Percentiles rank a stretch among this genome's conserved stretches.
These are phyloP conservation scores for Aspergillus ellipticus DNA, from an alignment of 495 filamentous ascomycete species.

Conservation along the genomic window DNA sequence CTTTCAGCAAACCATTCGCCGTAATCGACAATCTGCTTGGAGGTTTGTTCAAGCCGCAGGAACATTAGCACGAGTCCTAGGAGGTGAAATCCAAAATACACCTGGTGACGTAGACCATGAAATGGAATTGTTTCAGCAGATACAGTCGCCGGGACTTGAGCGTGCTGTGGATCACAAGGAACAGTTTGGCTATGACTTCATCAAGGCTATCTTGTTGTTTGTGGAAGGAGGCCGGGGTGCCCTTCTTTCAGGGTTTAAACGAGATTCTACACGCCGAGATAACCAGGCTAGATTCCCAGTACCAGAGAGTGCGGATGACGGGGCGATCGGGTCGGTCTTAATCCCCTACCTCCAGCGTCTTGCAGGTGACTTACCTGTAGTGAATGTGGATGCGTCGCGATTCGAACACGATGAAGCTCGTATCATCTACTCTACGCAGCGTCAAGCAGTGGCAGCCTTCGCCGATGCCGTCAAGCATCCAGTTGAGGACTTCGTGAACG, in stretches of 20 bases:
- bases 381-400: slow-evolving; percentile 56
- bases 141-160: slow-evolving; percentile 50
- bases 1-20: slow-evolving; percentile 55
- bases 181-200: slow-evolving; percentile 61
- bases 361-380: slow-evolving; percentile 44
- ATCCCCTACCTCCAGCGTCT: slow-evolving; percentile 56
- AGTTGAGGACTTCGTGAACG: slow-evolving; percentile 41
- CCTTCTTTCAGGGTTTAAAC: slow-evolving; percentile 55
- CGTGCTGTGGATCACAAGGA: slow-evolving; percentile 35
- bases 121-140: slow-evolving; percentile 37
- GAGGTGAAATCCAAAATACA: slow-evolving; percentile 40
- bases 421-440: slow-evolving; percentile 51
- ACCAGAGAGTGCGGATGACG: slow-evolving; percentile 39
- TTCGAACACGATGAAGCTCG: slow-evolving; percentile 55
- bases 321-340: slow-evolving; percentile 52
- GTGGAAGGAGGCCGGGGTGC: slow-evolving; percentile 52
- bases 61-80: slow-evolving; percentile 52
- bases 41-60: slow-evolving; percentile 69
- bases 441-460: slow-evolving; percentile 56
- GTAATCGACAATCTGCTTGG: slow-evolving; percentile 54
- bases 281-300: slow-evolving; percentile 50
- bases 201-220: slow-evolving; percentile 62
- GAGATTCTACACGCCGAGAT: slow-evolving; percentile 27
- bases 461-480: slow-evolving; percentile 48
- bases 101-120: slow-evolving; percentile 23